A percentile compares a stretch with the other conserved stretches of the same genome.
phyloP scores from a whole-genome alignment of 169 alveolate genomes.

The Cryptosporidium bovis region DNA sequence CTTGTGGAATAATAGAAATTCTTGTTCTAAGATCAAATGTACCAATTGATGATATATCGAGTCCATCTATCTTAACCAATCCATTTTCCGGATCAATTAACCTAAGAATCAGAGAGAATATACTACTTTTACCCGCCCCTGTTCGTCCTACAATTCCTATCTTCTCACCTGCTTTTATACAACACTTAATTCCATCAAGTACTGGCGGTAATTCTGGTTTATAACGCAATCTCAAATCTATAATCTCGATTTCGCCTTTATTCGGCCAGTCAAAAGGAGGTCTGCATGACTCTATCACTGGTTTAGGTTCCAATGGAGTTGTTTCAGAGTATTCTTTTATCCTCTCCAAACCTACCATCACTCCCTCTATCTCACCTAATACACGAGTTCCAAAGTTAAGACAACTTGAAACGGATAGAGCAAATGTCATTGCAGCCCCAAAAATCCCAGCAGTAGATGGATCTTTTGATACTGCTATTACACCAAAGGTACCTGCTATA shows the following conservation, averaged over 20 bases:
- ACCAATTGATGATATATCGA: constrained; percentile 77
- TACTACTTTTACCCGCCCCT: constrained; percentile 90
- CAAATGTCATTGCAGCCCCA: constrained; percentile 73
- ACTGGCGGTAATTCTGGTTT: constrained; percentile 78
- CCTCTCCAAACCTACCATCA: constrained; percentile 65
- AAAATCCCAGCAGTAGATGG: constrained; percentile 64
- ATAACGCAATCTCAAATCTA: constrained; percentile 70
- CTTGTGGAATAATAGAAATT: constrained; percentile 87
- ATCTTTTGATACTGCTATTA: constrained; percentile 14
- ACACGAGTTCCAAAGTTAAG: constrained; percentile 65
- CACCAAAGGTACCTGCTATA: constrained; percentile 72
- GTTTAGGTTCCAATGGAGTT: constrained; percentile 62
- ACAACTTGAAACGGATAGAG: constrained; percentile 54
- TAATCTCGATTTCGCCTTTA: constrained; percentile 74
- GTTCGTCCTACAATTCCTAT: constrained; percentile 92
- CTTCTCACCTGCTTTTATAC: constrained; percentile 79
- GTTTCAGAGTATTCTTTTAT: constrained; percentile 56
- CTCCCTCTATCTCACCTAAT: constrained; percentile 70
- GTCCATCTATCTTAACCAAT: constrained; percentile 78
- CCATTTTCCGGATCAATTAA: constrained; percentile 80
- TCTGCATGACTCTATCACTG: constrained; percentile 18
- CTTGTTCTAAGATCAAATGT: constrained; percentile 70
- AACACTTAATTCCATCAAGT: constrained; percentile 79
- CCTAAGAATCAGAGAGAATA: constrained; percentile 83
- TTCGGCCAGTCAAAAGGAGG: constrained; percentile 75